Evolutionary conservation across 306 rosid genomes (phyloP).

Genomic region (Casuarina glauca): DNA sequence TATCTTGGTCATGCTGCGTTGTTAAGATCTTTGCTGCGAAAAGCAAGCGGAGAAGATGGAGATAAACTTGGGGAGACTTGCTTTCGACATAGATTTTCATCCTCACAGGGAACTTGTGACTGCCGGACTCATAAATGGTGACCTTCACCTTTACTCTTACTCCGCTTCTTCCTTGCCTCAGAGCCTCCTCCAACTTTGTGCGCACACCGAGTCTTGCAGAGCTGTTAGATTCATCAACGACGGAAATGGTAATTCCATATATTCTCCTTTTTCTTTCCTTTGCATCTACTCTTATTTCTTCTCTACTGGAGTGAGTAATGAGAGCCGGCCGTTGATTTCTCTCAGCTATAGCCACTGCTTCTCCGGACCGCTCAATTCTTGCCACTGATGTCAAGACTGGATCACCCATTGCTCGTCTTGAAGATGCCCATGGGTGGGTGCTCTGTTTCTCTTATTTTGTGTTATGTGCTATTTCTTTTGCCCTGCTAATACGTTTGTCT

Average conservation of each 20-base stretch:
- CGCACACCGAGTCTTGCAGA: conserved; percentile 1
- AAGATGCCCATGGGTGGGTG: conserved; percentile 3
- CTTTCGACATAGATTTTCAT: conserved; percentile 1
- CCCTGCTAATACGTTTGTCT: background rate
- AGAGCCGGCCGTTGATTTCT: background rate
- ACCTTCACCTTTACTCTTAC: background rate
- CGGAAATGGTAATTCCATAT: background rate
- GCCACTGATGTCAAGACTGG: conserved; percentile 5
- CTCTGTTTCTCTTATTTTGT: background rate
- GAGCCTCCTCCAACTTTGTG: background rate
- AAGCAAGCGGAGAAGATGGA: background rate
- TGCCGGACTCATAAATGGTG: background rate
- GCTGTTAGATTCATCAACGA: conserved; percentile 3
- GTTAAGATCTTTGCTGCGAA: too few relatives aligned
- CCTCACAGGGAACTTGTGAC: background rate
- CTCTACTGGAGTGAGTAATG: background rate
- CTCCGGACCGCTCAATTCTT: conserved; percentile 8
- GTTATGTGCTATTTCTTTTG: too few relatives aligned
- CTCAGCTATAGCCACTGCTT: conserved; percentile 1
- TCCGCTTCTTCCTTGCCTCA: background rate
- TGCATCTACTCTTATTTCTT: background rate
- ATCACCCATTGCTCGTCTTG: conserved; percentile 5
- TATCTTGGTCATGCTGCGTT: too few relatives aligned
- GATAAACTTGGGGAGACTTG: conserved; percentile 2
- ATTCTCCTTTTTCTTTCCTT: background rate